Evolutionary conservation across 179 eudicot species (phyloP), one percentile per base, ranked within the genome.

Genomic region (Patellifolia procumbens): DNA sequence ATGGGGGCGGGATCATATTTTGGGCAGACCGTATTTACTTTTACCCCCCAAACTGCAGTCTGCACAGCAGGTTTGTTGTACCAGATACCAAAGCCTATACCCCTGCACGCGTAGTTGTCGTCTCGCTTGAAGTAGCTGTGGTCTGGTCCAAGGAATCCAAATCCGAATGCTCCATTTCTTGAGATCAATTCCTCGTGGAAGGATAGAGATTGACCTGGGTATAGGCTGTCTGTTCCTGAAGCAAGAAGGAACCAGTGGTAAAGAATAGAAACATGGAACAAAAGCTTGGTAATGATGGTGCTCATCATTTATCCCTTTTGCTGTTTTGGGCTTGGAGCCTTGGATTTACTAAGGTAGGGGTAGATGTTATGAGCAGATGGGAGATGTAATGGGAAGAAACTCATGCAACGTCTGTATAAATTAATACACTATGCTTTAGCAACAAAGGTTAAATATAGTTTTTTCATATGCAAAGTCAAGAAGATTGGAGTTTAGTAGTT

Each of bases 121-220:
- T 26, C 16, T 0, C 0, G 7, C 5, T 10, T 26, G 66, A 34
- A 48, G 22, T 12, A 20, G 48, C 24, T 20, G 51, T 70, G 19
- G 12, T 73, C 37, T 3, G 42, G 13, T 12, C 2, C 4, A 51
- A 37, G n/a, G 35, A 79, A 45, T 7, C 68, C 46, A 42, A 74
- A 37, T 32, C 49, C 53, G 13, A 74, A 79, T 3, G 42, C 29
- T 3, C 69, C 32, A 34, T 46, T 68, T 24, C 20, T 70, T 5
- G 78, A 79, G 68, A 55, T 79, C 56, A 74, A 46, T 19, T 20
- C 74, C 13, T 22, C 61, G 63, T 48, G 2, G 7, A n/a, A 7
- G 3, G 61, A 67, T 20, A 73, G 26, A 22, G 74, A n/a, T 11
- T 56, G 73, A 22, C 82, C 82, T 7, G 74, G 59, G 66, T 43